These are phyloP conservation scores for Cryphonectria naterciae DNA, from an alignment of 2,329 filamentous ascomycete species.

Conservation along the genomic window DNA sequence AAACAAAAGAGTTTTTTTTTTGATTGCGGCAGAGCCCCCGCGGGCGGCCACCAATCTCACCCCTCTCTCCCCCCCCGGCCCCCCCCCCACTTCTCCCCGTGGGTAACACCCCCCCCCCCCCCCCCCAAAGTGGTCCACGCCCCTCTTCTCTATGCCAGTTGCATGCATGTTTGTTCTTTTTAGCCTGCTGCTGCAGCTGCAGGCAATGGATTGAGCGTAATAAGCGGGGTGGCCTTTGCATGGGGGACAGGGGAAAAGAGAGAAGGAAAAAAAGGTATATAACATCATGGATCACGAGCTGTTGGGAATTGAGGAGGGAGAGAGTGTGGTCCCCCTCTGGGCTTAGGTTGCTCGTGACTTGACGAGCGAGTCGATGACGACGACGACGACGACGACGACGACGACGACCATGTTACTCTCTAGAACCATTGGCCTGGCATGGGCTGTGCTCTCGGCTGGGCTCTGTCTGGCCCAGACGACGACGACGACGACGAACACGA, in stretches of 20 bases:
- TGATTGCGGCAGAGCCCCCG: too few relatives aligned
- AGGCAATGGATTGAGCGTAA: not conserved
- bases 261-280: not conserved
- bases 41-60: too few relatives aligned
- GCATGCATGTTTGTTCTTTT: too few relatives aligned
- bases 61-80: not conserved
- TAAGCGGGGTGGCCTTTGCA: not conserved
- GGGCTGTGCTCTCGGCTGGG: conserved; percentile 23
- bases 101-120: too few relatives aligned
- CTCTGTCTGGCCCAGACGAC: conserved; percentile 14
- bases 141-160: too few relatives aligned
- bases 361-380: not conserved
- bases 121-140: too few relatives aligned
- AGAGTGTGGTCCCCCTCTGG: too few relatives aligned
- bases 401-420: conserved; percentile 12
- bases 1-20: too few relatives aligned
- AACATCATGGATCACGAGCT: not conserved
- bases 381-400: not conserved
- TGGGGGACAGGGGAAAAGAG: too few relatives aligned
- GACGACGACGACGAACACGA: conserved; percentile 9
- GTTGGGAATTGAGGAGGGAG: not conserved
- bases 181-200: not conserved
- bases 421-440: conserved; percentile 17
- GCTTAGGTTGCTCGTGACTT: too few relatives aligned
- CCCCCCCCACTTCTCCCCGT: too few relatives aligned